Conservation (phyloP, 1,284 basidiomycete species). For the Pascua guehoae region DNA sequence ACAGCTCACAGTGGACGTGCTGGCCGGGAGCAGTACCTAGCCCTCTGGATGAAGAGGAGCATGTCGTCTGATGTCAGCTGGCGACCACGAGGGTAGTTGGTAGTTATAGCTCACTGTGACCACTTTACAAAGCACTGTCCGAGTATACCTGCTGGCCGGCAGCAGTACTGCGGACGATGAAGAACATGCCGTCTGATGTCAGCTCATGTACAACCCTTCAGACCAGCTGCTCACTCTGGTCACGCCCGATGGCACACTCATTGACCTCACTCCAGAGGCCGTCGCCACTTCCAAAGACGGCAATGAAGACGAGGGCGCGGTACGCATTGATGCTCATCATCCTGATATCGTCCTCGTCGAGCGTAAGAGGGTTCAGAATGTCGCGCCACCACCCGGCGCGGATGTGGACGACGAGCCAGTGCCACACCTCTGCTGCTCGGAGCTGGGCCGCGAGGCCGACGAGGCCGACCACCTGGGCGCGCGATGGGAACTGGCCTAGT, state of each 20-base stretch:
- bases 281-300: not conserved
- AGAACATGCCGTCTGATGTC: not conserved
- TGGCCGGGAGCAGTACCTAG: too few relatives aligned
- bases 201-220: not conserved
- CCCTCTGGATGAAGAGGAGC: too few relatives aligned
- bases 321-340: not conserved
- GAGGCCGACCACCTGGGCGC: constrained; percentile 1
- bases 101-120: not conserved
- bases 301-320: not conserved
- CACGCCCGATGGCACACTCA: not conserved
- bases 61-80: too few relatives aligned
- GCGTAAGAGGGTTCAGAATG: constrained; percentile 2
- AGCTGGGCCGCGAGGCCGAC: constrained; percentile 1
- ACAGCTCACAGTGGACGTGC: too few relatives aligned
- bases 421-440: constrained; percentile 1
- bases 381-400: constrained; percentile 5
- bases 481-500: not conserved
- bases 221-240: not conserved
- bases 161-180: not conserved
- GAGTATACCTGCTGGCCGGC: not conserved
- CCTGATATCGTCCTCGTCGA: not conserved
- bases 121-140: not conserved
- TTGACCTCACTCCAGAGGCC: not conserved
- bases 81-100: too few relatives aligned
- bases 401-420: constrained; percentile 3